Base-by-base conservation (phyloP, 1,139 yeast genomes). In the Candida albicans region DNA sequence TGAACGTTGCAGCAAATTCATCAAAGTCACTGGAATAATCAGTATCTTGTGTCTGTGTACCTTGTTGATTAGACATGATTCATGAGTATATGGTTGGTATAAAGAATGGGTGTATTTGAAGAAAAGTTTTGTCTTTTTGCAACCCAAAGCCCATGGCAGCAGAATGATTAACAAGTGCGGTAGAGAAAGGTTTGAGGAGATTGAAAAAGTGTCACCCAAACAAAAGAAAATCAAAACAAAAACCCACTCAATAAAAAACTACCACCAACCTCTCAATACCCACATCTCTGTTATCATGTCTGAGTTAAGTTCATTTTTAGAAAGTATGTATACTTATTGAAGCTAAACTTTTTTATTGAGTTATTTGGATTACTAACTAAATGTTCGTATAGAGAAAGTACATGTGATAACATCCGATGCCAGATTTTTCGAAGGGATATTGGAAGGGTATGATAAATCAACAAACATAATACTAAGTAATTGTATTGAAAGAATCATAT, bases 351-450 rank as follows among this genome's bases (percentile, higher is more conserved):
- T 34, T 27, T 29, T 10, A 14, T 22, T 32, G 35, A 10, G 26
- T 27, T 30, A 32, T 26, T 28, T 31, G 18, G 10, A 11, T 13
- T 61, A 65, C 72, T 68, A 66, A 67, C 73, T 18, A 8, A 7
- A 3, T 24, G 22, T 40, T 11, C 34, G 14, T 15, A 8, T 51
- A 75, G 82, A 77, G 51, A 70, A 71, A 52, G 91, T 90, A 10
- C 76, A 86, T 44, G 78, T 90, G 10, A 73, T 91, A 43, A 85
- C 96, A n/a, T 79, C 95, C 2, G 96, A 88, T 58, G 97, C 95
- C 14, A 70, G 90, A 44, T 68, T 81, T 48, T 79, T 83, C 45
- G 75, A 79, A 59, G 98, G 96, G 1, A 72, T 65, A 25, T 75
- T 91, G 33, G 84, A 83, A 58, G 96, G 96, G 15, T 90, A 75